Evolutionary conservation across 768 basidiomycete genomes (phyloP), one percentile per base, ranked within the genome.

Genomic region (Russula olivacea): DNA sequence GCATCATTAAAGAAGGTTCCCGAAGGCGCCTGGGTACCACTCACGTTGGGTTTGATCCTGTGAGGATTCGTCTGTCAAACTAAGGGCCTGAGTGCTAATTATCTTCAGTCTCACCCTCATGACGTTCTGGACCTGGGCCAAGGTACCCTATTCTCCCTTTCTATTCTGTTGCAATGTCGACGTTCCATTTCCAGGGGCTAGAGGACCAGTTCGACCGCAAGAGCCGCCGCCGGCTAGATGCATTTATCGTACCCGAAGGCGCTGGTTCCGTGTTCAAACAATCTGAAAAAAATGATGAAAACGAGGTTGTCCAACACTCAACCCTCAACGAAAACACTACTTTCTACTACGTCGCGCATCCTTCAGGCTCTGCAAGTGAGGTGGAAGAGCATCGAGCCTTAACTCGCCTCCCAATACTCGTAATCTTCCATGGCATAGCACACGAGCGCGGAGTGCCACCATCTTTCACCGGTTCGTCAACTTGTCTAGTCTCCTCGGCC

Each of bases 51-150:
- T 5, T 23, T 72, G 2, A 68, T 84, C 15, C 70, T 87, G 79
- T 80, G 58, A 65, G 79, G 67, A 21, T 4, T 57, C 32, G 17
- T 30, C 15, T 7, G 17, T 50, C 34, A 21, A n/a, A 11, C 15
- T 19, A 12, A 28, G 38, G 25, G 3, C 41, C 34, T 12, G 23
- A 47, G 54, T 19, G 41, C 36, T 49, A 21, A 55, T 52, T 58
- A 21, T 61, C 12, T 43, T 54, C 40, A 80, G 80, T 10, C 67
- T 76, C 55, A 19, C 71, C 3, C 66, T 82, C 51, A 86, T 87
- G 82, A 69, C 76, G 0, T 80, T 87, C 60, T 88, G 86, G 85
- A 82, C 82, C 4, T 87, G 85, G 85, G 84, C 80, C 19, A 84
- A 81, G 78, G 79, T 71, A 61, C 23, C 53, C 11, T 47, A 47